phyloP scores from a whole-genome alignment of 1,139 yeast genomes.

The Pichia sp. region DNA sequence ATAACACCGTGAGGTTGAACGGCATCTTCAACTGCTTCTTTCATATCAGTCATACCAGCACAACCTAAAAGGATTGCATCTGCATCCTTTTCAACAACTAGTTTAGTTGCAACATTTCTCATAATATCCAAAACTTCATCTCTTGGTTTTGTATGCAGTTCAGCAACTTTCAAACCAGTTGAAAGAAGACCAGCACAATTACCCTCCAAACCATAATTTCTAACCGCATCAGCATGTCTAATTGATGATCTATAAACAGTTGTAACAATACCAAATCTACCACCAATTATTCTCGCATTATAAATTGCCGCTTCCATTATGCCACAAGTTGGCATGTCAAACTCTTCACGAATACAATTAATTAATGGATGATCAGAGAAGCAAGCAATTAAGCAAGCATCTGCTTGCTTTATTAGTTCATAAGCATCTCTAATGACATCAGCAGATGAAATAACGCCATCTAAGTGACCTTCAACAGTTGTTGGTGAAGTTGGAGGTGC shows the following conservation, averaged over 20 bases:
- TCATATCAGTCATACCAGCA: constrained; percentile 34
- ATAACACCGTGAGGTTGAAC: constrained; percentile 21
- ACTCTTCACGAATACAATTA: constrained; percentile 29
- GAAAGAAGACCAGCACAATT: constrained; percentile 31
- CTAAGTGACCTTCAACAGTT: constrained; percentile 29
- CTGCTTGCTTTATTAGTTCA: constrained; percentile 22
- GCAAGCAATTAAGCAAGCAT: constrained; percentile 29
- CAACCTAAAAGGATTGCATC: constrained; percentile 31
- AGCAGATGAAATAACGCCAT: constrained; percentile 28
- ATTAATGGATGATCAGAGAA: constrained; percentile 30
- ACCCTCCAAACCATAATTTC: constrained; percentile 26
- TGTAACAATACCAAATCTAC: constrained; percentile 23
- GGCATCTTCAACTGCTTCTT: constrained; percentile 27
- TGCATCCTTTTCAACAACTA: constrained; percentile 28
- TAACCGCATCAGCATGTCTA: constrained; percentile 26
- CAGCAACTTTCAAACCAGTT: constrained; percentile 30
- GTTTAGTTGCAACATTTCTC: constrained; percentile 22
- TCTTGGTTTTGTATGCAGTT: constrained; percentile 30
- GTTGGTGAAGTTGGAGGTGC: constrained; percentile 24
- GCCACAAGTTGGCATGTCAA: constrained; percentile 28
- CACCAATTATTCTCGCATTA: constrained; percentile 19
- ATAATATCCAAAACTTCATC: constrained; percentile 27
- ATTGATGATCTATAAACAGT: constrained; percentile 26
- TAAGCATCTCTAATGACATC: constrained; percentile 26
- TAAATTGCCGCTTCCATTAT: constrained; percentile 28